Percentiles rank a stretch among this genome's conserved stretches.
phyloP scores from a whole-genome alignment of 1,139 yeast species.

The Sugiyamaella neomexicana region DNA sequence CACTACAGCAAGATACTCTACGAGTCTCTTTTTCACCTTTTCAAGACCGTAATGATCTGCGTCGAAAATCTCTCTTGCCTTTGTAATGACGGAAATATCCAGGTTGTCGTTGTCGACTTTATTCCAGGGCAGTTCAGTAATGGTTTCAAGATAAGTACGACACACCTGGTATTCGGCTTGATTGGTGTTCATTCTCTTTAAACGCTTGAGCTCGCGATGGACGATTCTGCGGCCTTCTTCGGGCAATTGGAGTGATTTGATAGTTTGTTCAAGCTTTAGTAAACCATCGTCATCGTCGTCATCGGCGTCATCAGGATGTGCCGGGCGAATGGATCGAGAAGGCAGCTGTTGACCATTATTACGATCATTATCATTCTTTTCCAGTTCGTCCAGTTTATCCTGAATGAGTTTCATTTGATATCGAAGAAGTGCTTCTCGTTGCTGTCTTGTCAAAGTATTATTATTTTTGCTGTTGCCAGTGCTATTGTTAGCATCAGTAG shows the following conservation, averaged over 20 bases:
- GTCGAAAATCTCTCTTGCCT: constrained; percentile 64
- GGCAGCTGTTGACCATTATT: not conserved
- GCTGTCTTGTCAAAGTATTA: constrained; percentile 30
- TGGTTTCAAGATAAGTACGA: constrained; percentile 67
- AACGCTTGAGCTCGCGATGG: constrained; percentile 61
- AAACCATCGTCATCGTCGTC: constrained; percentile 39
- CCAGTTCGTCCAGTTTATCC: constrained; percentile 33
- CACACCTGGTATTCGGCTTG: constrained; percentile 76
- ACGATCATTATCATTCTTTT: constrained; percentile 2
- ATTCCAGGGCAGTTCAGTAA: constrained; percentile 60
- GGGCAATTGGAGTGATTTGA: constrained; percentile 35
- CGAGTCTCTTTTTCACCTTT: constrained; percentile 74
- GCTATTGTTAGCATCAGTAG: constrained; percentile 24
- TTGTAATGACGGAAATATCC: constrained; percentile 48
- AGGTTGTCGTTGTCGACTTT: constrained; percentile 36
- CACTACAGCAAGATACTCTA: constrained; percentile 79
- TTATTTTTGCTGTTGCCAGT: constrained; percentile 14
- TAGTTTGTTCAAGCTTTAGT: constrained; percentile 34
- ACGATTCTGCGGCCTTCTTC: constrained; percentile 49
- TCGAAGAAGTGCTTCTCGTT: constrained; percentile 35
- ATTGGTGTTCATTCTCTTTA: constrained; percentile 62
- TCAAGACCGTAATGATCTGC: constrained; percentile 83
- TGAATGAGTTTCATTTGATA: constrained; percentile 33
- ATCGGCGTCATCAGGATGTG: constrained; percentile 26
- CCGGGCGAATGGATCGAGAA: not conserved